Base-by-base conservation (phyloP, 352 stramenopile species). In the Globisporangium echinulatum region DNA sequence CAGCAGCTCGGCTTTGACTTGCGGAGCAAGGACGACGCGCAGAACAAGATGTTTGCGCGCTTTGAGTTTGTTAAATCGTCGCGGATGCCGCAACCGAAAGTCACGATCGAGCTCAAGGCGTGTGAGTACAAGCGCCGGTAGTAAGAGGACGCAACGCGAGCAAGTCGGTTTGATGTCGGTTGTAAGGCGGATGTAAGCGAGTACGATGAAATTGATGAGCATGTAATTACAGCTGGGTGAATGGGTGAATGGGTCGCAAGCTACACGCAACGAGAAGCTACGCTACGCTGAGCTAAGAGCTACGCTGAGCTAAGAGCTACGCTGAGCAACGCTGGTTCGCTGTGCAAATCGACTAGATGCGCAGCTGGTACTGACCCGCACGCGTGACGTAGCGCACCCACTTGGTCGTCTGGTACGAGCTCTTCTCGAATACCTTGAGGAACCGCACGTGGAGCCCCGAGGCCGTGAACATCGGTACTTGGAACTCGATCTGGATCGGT, bases 381-480 rank as follows among this genome's bases (percentile, higher is more conserved):
- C 98, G 97, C 14, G 97, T 98, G 66, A 99, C 97, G 74, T 99
- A 99, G 70, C 96, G 92, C 40, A 99, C 97, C 96, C 96, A 99
- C 82, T 98, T 97, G 71, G 96, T 98, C 19, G 94, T 98, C 62
- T 97, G 87, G 78, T 99, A 99, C 44, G 94, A 97, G 66, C 88
- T 97, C 80, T 99, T 99, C 71, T 99, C 97, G 63, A 98, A 99
- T 3, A 99, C 96, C 69, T 98, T 97, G 63, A 99, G 88, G 79
- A 99, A 99, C 42, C 96, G 92, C 55, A 99, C 97, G 71, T 99
- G 94, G 8, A 99, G 86, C 9, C 97, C 97, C 39, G 94, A 99
- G 7, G 94, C 86, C 25, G 96, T 98, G 77, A 98, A 99, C 96
- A 99, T 99, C 37, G 96, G 96, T 61, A 99, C 81, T 60, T 98